Evolutionary conservation across 2,329 filamentous ascomycete genomes (phyloP), one percentile per base, ranked within the genome.

Genomic region (Elsinoe necatrix): DNA sequence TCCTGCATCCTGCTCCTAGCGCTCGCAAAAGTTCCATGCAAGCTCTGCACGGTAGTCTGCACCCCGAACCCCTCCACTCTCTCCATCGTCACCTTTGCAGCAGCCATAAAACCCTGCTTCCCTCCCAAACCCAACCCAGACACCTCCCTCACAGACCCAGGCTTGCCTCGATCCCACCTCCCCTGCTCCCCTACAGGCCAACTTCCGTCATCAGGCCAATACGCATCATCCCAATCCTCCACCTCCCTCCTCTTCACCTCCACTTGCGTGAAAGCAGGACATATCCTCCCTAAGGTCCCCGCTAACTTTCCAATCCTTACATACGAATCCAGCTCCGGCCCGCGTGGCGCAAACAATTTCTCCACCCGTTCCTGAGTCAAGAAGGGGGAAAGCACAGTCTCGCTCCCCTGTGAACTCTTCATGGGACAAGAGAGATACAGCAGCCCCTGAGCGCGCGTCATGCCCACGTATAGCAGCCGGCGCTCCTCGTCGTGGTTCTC

Each of bases 401-500:
- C 75, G 62, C 84, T 79, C 23, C 73, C 69, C 57, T 81, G 79
- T 6, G 84, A 82, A 59, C 82, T 84, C 62, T 83, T 84, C 35
- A 84, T 69, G 0, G 91, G 89, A 61, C 83, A 88, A 68, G 89
- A 95, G 56, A 97, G 75, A 64, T 95, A 95, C 1, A 98, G 74
- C 27, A 97, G 72, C 0, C 83, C 85, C 68, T 97, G 85, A 5
- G 93, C 92, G 67, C 92, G 79, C 2, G 92, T 98, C 91, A 98
- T 97, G 25, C 91, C 92, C 12, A 98, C 93, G 65, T 97, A 98
- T 0, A 98, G 76, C 45, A 98, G 72, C 25, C 92, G 80, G 58
- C 93, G 79, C 69, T 98, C 92, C 70, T 98, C 92, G 57, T 92
- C 86, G 2, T 79, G 77, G 66, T 97, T 89, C 45, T 96, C 91